These are phyloP conservation scores for Raffaelea deltoideospora DNA, from an alignment of 2,329 filamentous ascomycete genomes.

Conservation along the genomic window DNA sequence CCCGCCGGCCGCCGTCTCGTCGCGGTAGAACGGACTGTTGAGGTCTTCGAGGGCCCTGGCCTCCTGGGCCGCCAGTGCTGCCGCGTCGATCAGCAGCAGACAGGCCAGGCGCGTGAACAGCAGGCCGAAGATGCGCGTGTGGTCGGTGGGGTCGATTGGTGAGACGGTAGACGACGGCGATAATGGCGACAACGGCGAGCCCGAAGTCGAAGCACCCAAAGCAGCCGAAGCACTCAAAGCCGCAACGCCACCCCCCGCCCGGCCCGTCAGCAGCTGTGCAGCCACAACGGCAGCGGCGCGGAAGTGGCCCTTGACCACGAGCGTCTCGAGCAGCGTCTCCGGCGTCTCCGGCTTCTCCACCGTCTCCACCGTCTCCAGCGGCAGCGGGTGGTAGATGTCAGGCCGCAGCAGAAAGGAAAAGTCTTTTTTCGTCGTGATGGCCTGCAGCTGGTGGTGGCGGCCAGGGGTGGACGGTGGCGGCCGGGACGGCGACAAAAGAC, in stretches of 20 bases:
- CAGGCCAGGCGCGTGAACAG: constrained; percentile 72
- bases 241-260: constrained; percentile 16
- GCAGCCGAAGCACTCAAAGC: not conserved
- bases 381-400: constrained; percentile 70
- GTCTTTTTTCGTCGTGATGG: too few relatives aligned
- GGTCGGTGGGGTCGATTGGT: constrained; percentile 40
- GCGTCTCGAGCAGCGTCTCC: constrained; percentile 48
- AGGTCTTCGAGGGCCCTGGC: constrained; percentile 49
- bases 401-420: constrained; percentile 68
- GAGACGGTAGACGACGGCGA: too few relatives aligned
- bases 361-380: constrained; percentile 41
- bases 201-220: too few relatives aligned
- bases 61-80: constrained; percentile 52
- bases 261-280: constrained; percentile 41
- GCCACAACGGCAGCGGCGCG: constrained; percentile 60
- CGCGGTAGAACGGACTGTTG: constrained; percentile 40
- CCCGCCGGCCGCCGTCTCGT: constrained; percentile 30
- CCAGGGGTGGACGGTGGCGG: too few relatives aligned
- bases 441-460: too few relatives aligned
- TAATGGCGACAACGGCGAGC: too few relatives aligned
- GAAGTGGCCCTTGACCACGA: constrained; percentile 63
- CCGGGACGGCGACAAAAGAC: constrained; percentile 19
- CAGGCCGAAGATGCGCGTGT: constrained; percentile 55
- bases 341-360: constrained; percentile 58
- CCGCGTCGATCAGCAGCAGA: constrained; percentile 63